Conservation (phyloP, 78 protist species). For the Dictyostelium intermedium region DNA sequence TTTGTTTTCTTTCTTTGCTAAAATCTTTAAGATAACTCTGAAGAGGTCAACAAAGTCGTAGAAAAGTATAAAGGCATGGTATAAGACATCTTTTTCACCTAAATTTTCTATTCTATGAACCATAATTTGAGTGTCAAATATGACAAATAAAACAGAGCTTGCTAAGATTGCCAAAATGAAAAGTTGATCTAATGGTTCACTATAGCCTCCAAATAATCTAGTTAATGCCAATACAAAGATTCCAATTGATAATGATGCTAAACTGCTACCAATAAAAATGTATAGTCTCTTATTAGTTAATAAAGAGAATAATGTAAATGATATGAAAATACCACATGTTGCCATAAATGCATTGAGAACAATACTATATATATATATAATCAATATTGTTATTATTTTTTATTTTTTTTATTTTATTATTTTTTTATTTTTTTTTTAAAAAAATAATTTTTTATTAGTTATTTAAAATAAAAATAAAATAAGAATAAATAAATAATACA, state of each 20-base stretch:
- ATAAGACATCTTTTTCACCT: not conserved
- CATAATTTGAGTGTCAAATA: conserved; percentile 42
- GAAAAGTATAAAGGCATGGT: conserved; percentile 27
- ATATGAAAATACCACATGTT: conserved; percentile 39
- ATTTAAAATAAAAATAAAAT: too few relatives aligned
- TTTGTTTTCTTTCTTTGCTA: not conserved
- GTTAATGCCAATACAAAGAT: not conserved
- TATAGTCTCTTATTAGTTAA: conserved; percentile 33
- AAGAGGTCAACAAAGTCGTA: conserved; percentile 38
- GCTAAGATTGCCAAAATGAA: not conserved
- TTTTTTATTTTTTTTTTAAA: not conserved
- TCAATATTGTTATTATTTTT: too few relatives aligned
- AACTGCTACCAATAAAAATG: conserved; percentile 7
- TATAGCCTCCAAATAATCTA: not conserved
- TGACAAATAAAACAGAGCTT: not conserved
- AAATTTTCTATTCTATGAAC: conserved; percentile 32
- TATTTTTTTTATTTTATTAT: too few relatives aligned
- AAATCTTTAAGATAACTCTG: not conserved
- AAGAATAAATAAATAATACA: not conserved
- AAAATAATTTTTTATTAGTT: too few relatives aligned
- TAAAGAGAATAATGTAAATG: conserved; percentile 37
- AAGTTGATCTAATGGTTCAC: conserved; percentile 3
- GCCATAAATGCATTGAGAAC: conserved; percentile 18
- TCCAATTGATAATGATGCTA: conserved; percentile 12
- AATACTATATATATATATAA: not conserved